Evolutionary conservation across 768 basidiomycete species (phyloP).

Genomic region (Termitomyces eurrhizus): DNA sequence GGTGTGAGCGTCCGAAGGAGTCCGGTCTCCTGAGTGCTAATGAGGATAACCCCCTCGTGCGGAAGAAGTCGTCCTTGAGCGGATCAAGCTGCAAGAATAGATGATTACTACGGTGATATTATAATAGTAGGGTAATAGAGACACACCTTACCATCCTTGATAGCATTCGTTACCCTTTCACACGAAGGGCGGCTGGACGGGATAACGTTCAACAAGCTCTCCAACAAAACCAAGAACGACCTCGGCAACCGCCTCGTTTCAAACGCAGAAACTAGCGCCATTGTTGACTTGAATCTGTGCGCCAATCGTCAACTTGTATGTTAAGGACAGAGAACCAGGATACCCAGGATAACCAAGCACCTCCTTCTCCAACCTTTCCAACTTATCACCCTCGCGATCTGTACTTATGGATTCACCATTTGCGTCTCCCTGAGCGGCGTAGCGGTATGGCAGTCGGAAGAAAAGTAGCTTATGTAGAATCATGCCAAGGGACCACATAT

Average conservation of each 20-base stretch:
- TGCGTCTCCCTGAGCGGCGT: conserved; percentile 59
- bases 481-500: conserved; percentile 98
- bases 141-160: conserved; percentile 72
- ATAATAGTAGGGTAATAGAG: not conserved
- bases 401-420: conserved; percentile 36
- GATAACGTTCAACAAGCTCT: conserved; percentile 60
- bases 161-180: conserved; percentile 65
- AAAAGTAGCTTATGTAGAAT: conserved; percentile 92
- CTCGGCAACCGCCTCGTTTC: conserved; percentile 70
- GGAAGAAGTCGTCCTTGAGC: conserved; percentile 12
- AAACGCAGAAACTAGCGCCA: conserved; percentile 51
- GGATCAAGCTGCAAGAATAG: conserved; percentile 15
- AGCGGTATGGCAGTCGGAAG: conserved; percentile 81
- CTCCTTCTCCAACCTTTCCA: conserved; percentile 68
- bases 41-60: conserved; percentile 7
- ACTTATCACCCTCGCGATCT: conserved; percentile 54
- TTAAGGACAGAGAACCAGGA: conserved; percentile 11
- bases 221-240: conserved; percentile 67
- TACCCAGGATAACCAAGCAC: conserved; percentile 75
- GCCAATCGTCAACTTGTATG: not conserved
- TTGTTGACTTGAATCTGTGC: conserved; percentile 46
- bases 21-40: conserved; percentile 11
- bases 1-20: not conserved
- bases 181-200: conserved; percentile 66
- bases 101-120: not conserved